These are phyloP conservation scores for Tuber aestivum DNA, from an alignment of 495 filamentous ascomycete genomes.

Conservation along the genomic window DNA sequence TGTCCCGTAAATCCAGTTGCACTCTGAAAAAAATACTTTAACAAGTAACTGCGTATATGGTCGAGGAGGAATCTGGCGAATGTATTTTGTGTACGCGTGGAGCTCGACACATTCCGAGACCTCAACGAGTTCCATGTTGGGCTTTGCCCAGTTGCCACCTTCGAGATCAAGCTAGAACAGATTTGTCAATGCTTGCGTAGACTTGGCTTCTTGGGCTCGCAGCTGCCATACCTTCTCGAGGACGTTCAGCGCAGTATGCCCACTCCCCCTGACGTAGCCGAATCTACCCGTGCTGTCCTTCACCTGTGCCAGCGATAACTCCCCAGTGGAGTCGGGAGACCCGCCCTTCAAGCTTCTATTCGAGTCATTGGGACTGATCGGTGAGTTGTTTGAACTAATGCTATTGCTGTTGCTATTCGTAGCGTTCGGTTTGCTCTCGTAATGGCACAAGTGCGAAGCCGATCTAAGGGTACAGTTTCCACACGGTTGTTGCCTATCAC, in stretches of 20 bases:
- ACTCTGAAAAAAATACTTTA: slow-evolving; percentile 52
- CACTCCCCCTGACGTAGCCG: slow-evolving; percentile 34
- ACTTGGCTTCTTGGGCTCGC: slow-evolving; percentile 5
- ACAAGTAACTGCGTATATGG: slow-evolving; percentile 52
- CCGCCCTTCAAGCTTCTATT: slow-evolving; percentile 21
- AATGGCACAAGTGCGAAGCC: slow-evolving; percentile 42
- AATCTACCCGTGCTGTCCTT: slow-evolving; percentile 33
- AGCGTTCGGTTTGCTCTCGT: slow-evolving; percentile 35
- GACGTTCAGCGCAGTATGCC: slow-evolving; percentile 37
- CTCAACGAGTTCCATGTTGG: slow-evolving; percentile 20
- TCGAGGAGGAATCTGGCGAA: slow-evolving; percentile 47
- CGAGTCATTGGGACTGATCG: slow-evolving; percentile 4
- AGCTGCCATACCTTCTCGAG: slow-evolving; percentile 37
- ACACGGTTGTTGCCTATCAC: slow-evolving; percentile 57
- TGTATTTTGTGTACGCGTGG: slow-evolving; percentile 33
- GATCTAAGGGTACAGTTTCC: slow-evolving; percentile 52
- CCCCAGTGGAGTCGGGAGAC: slow-evolving; percentile 25
- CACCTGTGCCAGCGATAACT: slow-evolving; percentile 19
- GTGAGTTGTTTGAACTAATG: slow-evolving; percentile 5
- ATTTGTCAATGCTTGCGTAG: slow-evolving; percentile 16
- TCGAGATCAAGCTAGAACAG: slow-evolving; percentile 31
- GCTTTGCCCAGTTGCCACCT: slow-evolving; percentile 30
- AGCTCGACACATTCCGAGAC: slow-evolving; percentile 34
- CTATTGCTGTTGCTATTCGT: slow-evolving; percentile 13
- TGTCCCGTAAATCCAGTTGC: slow-evolving; percentile 57